Conservation (phyloP, 1,284 basidiomycete genomes). For the Ceratobasidium sp. region DNA sequence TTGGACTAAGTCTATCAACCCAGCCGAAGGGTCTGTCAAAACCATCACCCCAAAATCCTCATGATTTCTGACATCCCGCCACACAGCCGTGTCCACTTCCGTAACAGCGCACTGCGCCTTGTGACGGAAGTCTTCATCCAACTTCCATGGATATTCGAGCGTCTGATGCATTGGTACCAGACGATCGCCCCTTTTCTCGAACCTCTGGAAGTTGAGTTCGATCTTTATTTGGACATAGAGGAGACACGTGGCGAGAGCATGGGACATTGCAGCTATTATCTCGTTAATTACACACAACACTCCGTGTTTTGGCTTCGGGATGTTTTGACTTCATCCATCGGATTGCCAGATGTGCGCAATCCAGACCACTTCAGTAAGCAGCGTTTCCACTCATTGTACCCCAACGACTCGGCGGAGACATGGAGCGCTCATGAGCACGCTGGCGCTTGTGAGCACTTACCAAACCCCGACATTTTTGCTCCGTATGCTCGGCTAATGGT, state of each 20-base stretch:
- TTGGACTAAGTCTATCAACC: slow-evolving; percentile 14
- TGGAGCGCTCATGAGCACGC: no score
- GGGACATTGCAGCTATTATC: slow-evolving; percentile 26
- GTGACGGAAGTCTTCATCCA: slow-evolving; percentile 22
- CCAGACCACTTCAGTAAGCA: slow-evolving; percentile 14
- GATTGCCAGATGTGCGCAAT: not conserved
- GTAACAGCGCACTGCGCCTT: slow-evolving; percentile 10
- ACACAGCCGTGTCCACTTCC: slow-evolving; percentile 17
- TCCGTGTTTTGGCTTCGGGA: slow-evolving; percentile 37
- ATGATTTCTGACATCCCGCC: not conserved
- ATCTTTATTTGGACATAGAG: slow-evolving; percentile 18
- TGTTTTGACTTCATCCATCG: slow-evolving; percentile 17
- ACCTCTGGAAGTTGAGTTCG: not conserved
- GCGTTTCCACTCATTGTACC: not conserved
- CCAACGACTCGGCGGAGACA: not conserved
- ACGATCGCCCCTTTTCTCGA: not conserved
- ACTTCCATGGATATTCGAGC: not conserved
- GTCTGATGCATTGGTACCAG: slow-evolving; percentile 19
- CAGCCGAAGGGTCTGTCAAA: slow-evolving; percentile 25
- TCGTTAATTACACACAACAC: slow-evolving; percentile 19
- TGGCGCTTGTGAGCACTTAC: no score
- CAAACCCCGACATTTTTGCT: no score
- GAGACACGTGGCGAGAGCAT: slow-evolving; percentile 11
- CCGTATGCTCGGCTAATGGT: not conserved
- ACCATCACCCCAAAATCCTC: not conserved